Evolutionary conservation across 225 moss, liverwort and hornwort species (phyloP).

Genomic region (Climacium dendroides): DNA sequence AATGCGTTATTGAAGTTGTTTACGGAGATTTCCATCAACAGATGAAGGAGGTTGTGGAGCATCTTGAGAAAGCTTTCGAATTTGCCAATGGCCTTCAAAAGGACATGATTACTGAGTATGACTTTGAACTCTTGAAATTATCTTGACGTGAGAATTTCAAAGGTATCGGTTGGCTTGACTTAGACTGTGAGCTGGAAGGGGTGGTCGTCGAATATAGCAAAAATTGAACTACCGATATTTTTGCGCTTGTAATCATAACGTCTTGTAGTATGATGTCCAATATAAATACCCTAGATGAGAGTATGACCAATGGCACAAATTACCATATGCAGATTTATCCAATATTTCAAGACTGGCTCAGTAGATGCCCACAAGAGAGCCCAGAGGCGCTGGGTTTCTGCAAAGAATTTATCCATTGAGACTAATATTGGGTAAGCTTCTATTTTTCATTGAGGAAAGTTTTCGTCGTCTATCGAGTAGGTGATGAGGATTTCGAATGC

Average conservation of each 20-base stretch:
- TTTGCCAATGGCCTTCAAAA: constrained; percentile 30
- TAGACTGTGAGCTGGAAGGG: neutral
- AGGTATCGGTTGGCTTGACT: neutral
- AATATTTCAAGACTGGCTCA: constrained; percentile 49
- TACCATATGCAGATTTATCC: constrained; percentile 25
- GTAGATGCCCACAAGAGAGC: constrained; percentile 47
- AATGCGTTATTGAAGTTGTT: constrained; percentile 45
- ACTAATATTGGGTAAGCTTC: constrained; percentile 51
- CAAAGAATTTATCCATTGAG: constrained; percentile 15
- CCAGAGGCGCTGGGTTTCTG: constrained; percentile 43
- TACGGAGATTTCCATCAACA: constrained; percentile 44
- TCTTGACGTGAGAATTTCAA: neutral
- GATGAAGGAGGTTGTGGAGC: constrained; percentile 30
- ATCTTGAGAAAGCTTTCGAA: constrained; percentile 30
- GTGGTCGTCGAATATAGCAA: neutral
- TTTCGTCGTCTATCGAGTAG: neutral
- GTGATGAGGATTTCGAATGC: neutral
- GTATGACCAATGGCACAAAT: neutral
- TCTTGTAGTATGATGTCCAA: neutral
- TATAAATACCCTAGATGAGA: neutral
- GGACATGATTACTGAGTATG: constrained; percentile 38
- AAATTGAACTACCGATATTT: neutral
- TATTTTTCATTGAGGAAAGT: neutral
- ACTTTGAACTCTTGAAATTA: neutral
- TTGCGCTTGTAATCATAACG: neutral